Evolutionary conservation across 2,329 filamentous ascomycete species (phyloP), one percentile per base, ranked within the genome.

Genomic region (Penicillium verrucosum): DNA sequence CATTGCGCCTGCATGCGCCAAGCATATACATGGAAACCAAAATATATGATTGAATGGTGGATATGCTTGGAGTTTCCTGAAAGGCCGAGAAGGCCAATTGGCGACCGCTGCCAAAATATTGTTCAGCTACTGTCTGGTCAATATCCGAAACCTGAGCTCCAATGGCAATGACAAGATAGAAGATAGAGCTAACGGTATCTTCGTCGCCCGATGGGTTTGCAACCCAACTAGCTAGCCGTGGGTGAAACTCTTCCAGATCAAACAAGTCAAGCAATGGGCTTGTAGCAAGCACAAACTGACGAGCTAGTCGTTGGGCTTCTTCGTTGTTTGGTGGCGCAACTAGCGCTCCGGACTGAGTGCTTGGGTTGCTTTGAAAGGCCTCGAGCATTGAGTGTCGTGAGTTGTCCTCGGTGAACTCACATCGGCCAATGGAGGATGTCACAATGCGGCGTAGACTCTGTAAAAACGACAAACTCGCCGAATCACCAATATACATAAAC

Each of bases 401-500:
- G 30, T 68, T 73, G 50, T 77, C 75, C 29, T 75, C 72, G 4
- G 75, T 77, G 23, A 77, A 70, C 18, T 70, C 70, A 47, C 75
- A 76, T 14, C 73, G 70, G 12, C 77, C 77, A 23, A 78, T 76
- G 21, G 76, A 74, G 11, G 75, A 73, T 4, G 77, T 76, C 8
- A 81, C 76, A 6, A 82, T 72, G 43, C 80, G 76, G 34, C 80
- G 77, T 14, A 82, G 79, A 52, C 78, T 81, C 62, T 82, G 80
- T 36, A 82, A 62, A 51, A 82, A 82, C 0, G 80, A 81, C 45
- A 82, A 68, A 46, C 79, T 81, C 34, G 80, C 80, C 37, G 78
- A 82, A 57, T 82, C 80, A 14, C 80, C 80, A 29, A 82, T 78
- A 60, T 81, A 82, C 64, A 82, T 81, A 48, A 80, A 77, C 54